Conservation (phyloP, 495 filamentous ascomycete species). For the Aspergillus saccharolyticus region DNA sequence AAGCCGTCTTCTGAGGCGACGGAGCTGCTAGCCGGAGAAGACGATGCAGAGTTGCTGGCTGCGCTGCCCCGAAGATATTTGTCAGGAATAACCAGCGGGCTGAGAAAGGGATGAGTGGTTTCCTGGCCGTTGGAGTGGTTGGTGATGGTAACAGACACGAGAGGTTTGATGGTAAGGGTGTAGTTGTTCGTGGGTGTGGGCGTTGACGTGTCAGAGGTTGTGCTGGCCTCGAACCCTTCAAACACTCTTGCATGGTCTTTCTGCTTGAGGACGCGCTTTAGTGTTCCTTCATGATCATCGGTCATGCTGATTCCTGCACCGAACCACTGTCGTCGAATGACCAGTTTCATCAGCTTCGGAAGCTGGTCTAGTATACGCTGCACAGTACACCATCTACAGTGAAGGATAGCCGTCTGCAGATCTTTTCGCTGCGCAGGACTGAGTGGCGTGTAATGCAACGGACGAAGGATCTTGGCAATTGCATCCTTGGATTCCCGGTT, state of each 20-base stretch:
- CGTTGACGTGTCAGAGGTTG: background rate
- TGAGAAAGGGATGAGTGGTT: slow-evolving; percentile 15
- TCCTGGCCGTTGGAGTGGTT: slow-evolving; percentile 7
- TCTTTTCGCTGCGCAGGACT: slow-evolving; percentile 15
- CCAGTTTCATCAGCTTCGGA: slow-evolving; percentile 31
- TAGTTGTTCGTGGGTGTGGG: slow-evolving; percentile 11
- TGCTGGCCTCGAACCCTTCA: slow-evolving; percentile 11
- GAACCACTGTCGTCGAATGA: slow-evolving; percentile 32
- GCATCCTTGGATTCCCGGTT: background rate
- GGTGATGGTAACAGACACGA: slow-evolving; percentile 17
- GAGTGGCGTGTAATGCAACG: slow-evolving; percentile 30
- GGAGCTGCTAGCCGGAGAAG: background rate
- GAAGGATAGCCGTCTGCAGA: slow-evolving; percentile 31
- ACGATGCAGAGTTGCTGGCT: background rate
- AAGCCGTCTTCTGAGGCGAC: slow-evolving; percentile 1
- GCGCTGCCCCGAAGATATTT: slow-evolving; percentile 22
- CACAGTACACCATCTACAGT: slow-evolving; percentile 37
- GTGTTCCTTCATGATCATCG: slow-evolving; percentile 9
- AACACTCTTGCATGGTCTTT: slow-evolving; percentile 13
- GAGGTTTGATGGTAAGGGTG: slow-evolving; percentile 22
- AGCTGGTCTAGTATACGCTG: slow-evolving; percentile 27
- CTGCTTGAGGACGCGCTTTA: slow-evolving; percentile 23
- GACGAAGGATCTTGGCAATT: slow-evolving; percentile 28
- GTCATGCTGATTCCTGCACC: slow-evolving; percentile 25
- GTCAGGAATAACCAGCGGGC: slow-evolving; percentile 22